These are phyloP conservation scores for Papilionanthe hybrid DNA, from an alignment of 116 monocot genomes.

Conservation along the genomic window DNA sequence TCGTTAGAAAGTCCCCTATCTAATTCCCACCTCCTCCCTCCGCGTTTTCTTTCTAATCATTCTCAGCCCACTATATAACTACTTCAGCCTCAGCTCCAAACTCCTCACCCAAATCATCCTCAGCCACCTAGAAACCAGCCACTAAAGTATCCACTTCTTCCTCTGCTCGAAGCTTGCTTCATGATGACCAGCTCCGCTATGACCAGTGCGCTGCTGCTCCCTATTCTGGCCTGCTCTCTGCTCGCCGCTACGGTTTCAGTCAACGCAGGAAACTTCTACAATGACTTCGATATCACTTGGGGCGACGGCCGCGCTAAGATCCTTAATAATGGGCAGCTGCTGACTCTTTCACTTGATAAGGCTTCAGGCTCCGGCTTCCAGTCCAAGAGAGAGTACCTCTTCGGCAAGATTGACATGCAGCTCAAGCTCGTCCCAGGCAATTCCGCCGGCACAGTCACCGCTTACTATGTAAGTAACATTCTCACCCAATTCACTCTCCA, in stretches of 20 bases:
- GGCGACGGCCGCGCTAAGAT: constrained; percentile 20
- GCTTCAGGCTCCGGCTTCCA: constrained; percentile 32
- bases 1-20: too few relatives aligned
- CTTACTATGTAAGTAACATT: constrained; percentile 25
- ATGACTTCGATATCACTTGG: constrained; percentile 27
- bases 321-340: constrained; percentile 10
- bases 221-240: not conserved
- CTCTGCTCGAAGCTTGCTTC: not conserved
- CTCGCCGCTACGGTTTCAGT: not conserved
- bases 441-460: constrained; percentile 41
- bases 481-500: not conserved
- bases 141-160: not conserved
- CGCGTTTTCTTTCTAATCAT: too few relatives aligned
- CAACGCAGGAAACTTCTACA: constrained; percentile 11
- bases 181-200: not conserved
- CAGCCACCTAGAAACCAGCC: too few relatives aligned
- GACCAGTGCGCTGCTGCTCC: not conserved
- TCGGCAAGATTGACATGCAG: constrained; percentile 30
- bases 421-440: constrained; percentile 32
- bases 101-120: too few relatives aligned
- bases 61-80: too few relatives aligned
- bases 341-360: constrained; percentile 29
- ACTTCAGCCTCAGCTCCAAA: too few relatives aligned
- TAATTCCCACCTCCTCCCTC: too few relatives aligned
- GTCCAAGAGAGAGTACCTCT: constrained; percentile 32